Evolutionary conservation across 164 flowering plant genomes (phyloP), one percentile per base, ranked within the genome.

Genomic region (Cinnamomum chago): DNA sequence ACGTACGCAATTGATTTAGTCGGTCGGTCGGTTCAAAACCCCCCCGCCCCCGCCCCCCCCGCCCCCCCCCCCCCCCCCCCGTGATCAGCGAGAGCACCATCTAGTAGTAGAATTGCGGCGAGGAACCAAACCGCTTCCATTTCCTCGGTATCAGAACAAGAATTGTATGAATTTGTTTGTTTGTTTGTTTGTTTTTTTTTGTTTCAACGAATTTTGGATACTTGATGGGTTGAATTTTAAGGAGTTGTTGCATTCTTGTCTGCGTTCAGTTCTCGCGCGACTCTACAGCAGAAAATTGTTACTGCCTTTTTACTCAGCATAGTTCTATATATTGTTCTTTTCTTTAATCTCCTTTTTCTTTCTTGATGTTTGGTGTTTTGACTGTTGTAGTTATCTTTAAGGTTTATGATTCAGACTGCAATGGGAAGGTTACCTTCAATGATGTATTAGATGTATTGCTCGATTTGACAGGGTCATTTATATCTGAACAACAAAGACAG

Each of bases 221-320:
- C 88, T 92, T 15, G 96, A 95, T 82, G 92, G 96, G 7, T 80
- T 95, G 86, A 95, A 93, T 76, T 95, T 95, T 67, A 95, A 93
- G 85, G 99, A 95, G 66, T 95, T 78, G 98, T 93, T 58, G 91
- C 92, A 3, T 95, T 95, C 84, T 83, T 95, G 82, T 93, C 98
- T 1, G 88, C 97, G 23, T 95, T 95, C 75, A 93, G 94, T 79
- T 75, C 94, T 40, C 89, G 85, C 77, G 98, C 99, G 23, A 90
- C 83, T 52, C 64, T 81, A 65, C 80, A 74, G 28, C 93, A 90
- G 79, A 95, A 95, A 78, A 80, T 93, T 68, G 99, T 95, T 50
- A 23, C 75, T 33, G 20, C n/a, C 2, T 13, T 40, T 17, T 55
- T 14, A 55, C n/a, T 5, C n/a, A 55, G 60, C 60, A 55, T 30